Evolutionary conservation across 495 filamentous ascomycete genomes (phyloP).

Genomic region (Penicillium lividum): DNA sequence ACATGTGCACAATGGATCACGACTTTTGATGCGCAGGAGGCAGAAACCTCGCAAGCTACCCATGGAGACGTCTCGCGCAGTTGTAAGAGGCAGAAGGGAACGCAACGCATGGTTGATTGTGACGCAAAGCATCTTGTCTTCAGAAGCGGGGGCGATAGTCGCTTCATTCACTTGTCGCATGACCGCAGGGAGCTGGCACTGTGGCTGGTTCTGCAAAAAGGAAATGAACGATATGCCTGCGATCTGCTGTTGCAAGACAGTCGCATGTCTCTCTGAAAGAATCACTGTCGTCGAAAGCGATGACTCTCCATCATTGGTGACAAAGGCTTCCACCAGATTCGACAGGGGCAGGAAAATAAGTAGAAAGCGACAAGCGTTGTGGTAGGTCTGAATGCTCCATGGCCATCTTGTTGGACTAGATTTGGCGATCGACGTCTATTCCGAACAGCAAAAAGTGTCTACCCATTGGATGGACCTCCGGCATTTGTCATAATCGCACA

Average conservation of each 20-base stretch:
- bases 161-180: not conserved
- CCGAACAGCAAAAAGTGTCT: not conserved
- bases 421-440: not conserved
- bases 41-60: conserved; percentile 3
- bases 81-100: not conserved
- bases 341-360: not conserved
- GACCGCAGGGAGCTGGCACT: not conserved
- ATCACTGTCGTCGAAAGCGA: conserved; percentile 4
- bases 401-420: not conserved
- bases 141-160: not conserved
- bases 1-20: not conserved
- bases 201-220: not conserved
- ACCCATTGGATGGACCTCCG: not conserved
- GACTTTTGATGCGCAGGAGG: not conserved
- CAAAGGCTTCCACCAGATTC: not conserved
- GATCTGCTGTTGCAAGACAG: conserved; percentile 3
- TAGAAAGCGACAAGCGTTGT: not conserved
- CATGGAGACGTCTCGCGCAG: conserved; percentile 1
- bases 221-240: not conserved
- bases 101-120: not conserved
- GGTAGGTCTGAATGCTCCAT: not conserved
- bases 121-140: not conserved
- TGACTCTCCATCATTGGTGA: conserved; percentile 4
- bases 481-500: not conserved
- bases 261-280: not conserved